Evolutionary conservation across 768 basidiomycete genomes (phyloP).

Genomic region (Suillus bovinus): DNA sequence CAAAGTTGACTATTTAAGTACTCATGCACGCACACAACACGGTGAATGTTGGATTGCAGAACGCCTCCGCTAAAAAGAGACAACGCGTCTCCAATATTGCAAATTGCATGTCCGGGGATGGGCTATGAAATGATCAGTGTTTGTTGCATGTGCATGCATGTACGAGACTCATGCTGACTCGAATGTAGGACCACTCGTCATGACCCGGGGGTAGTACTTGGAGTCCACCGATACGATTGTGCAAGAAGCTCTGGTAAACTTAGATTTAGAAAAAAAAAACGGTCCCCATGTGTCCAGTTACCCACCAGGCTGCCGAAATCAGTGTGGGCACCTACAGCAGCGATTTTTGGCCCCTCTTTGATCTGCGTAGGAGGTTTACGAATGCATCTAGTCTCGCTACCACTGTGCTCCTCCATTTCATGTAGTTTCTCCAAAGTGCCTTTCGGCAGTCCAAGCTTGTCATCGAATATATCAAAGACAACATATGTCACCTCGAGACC

Average conservation of each 20-base stretch:
- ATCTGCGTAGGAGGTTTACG: constrained; percentile 43
- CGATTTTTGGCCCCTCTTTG: constrained; percentile 29
- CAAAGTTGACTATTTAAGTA: neutral
- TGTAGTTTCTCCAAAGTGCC: constrained; percentile 50
- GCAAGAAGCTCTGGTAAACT: constrained; percentile 54
- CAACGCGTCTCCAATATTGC: constrained; percentile 65
- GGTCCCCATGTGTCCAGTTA: neutral
- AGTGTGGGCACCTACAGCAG: constrained; percentile 57
- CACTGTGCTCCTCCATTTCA: constrained; percentile 45
- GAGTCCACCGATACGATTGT: constrained; percentile 69
- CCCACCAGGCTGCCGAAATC: constrained; percentile 69
- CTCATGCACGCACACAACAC: constrained; percentile 40
- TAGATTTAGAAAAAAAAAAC: no score
- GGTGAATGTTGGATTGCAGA: constrained; percentile 62
- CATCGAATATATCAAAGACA: constrained; percentile 57
- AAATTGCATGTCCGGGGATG: constrained; percentile 55
- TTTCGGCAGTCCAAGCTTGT: constrained; percentile 50
- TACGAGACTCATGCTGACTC: constrained; percentile 35
- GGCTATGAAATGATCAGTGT: constrained; percentile 33
- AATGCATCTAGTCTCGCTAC: constrained; percentile 58
- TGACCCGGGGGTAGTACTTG: constrained; percentile 65
- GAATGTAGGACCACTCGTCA: constrained; percentile 67
- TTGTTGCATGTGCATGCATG: neutral
- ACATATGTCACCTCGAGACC: constrained; percentile 56
- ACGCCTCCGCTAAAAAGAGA: constrained; percentile 64